Evolutionary conservation across 2,329 filamentous ascomycete genomes (phyloP), one percentile per base, ranked within the genome.

Genomic region (Calonectria pauciramosa): DNA sequence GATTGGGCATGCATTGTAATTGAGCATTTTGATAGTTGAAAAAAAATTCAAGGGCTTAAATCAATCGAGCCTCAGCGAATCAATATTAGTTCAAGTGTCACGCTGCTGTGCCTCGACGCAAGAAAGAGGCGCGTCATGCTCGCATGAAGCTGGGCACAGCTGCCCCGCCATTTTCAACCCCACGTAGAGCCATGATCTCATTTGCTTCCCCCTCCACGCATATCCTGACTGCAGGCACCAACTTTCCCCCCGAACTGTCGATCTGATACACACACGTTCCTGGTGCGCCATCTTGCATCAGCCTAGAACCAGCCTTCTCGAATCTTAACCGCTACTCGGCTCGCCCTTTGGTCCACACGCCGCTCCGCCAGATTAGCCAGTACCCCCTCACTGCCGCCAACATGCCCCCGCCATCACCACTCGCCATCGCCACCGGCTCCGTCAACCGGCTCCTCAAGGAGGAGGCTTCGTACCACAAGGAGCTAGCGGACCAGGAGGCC

Each of bases 391-490:
- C 67, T 30, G 63, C 47, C 44, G 68, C 49, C 78, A 86, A 66
- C 65, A 98, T 98, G 96, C 90, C 95, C 4, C 90, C 95, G 38
- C 94, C 94, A 56, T 93, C 93, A 1, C 90, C 93, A 79, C 92
- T 98, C 84, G 86, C 91, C 81, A 97, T 98, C 83, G 93, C 94
- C 56, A 97, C 95, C 30, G 91, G 93, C 75, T 92, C 95, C 26
- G 92, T 99, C 79, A 89, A 91, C 80, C 95, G 97, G 73, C 91
- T 99, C 63, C 91, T 98, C 78, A 98, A 98, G 86, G 97, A 99
- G 86, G 95, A 98, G 85, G 89, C 91, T 49, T 96, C 93, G 81
- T 99, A 99, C 87, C 94, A 96, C 88, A 94, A 94, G 83, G 97
- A 99, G 85, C 90, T 96, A 26, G 88, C 90, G 77, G 89, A 93